Evolutionary conservation across 1,284 basidiomycete genomes (phyloP).

Genomic region (Ceratobasidium sp.): DNA sequence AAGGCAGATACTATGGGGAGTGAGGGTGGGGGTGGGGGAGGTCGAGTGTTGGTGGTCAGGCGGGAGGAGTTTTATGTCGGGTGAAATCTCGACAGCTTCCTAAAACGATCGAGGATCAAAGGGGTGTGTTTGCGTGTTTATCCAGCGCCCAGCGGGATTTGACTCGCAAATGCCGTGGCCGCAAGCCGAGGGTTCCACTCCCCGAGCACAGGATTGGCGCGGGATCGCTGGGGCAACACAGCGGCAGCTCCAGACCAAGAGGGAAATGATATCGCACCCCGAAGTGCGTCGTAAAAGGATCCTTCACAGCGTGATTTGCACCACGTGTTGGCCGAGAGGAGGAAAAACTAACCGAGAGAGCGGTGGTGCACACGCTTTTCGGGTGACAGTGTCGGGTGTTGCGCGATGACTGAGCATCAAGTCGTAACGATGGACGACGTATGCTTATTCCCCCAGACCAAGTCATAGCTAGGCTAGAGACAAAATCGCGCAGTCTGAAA

Average conservation of each 20-base stretch:
- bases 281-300: conserved; percentile 25
- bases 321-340: conserved; percentile 41
- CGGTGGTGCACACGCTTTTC: conserved; percentile 3
- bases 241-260: neutral
- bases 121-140: conserved; percentile 30
- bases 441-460: conserved; percentile 20
- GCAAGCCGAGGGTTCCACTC: conserved; percentile 26
- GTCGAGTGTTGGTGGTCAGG: neutral
- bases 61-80: conserved; percentile 16
- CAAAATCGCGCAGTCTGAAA: conserved; percentile 14
- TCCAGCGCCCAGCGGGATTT: conserved; percentile 7
- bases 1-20: neutral
- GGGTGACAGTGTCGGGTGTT: neutral
- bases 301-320: conserved; percentile 38
- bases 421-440: neutral
- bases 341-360: conserved; percentile 24
- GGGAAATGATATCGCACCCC: conserved; percentile 18
- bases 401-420: neutral
- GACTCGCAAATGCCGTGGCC: conserved; percentile 10
- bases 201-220: conserved; percentile 40
- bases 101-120: conserved; percentile 21
- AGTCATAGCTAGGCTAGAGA: neutral
- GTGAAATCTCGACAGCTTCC: conserved; percentile 36
- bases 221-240: neutral
- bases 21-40: neutral